A percentile compares a stretch with the other conserved stretches of the same genome.
phyloP scores from a whole-genome alignment of 2,329 filamentous ascomycete genomes.

The Herpotrichia juniperi region DNA sequence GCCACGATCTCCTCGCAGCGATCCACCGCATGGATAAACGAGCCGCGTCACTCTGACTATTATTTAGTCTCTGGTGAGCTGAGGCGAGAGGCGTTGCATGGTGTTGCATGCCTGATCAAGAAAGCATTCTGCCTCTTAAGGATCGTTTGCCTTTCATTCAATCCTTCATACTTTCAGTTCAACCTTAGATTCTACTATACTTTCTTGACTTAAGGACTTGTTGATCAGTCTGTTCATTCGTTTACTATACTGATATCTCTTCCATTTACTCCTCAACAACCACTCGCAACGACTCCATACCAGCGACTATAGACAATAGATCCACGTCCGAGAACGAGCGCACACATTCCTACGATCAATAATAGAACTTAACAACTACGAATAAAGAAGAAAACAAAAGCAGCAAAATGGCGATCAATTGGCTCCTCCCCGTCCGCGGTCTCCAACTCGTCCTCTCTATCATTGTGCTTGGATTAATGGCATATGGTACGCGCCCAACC shows the following conservation, averaged over 20 bases:
- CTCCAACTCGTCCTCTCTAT: conserved; percentile 72
- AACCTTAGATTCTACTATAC: background rate
- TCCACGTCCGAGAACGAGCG: too few relatives aligned
- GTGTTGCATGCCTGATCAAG: background rate
- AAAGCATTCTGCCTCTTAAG: background rate
- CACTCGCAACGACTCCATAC: too few relatives aligned
- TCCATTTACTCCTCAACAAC: conserved; percentile 2
- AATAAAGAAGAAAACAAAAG: background rate
- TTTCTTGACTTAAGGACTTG: conserved; percentile 12
- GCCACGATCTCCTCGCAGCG: too few relatives aligned
- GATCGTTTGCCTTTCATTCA: background rate
- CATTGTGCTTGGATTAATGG: conserved; percentile 76
- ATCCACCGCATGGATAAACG: conserved; percentile 8
- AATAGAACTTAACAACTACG: background rate
- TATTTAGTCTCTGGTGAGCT: conserved; percentile 3
- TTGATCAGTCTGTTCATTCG: conserved; percentile 14
- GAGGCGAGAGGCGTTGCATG: conserved; percentile 9
- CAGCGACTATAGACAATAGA: too few relatives aligned
- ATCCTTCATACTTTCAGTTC: background rate
- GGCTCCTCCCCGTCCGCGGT: conserved; percentile 68
- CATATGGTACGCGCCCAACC: conserved; percentile 63
- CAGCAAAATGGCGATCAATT: conserved; percentile 57
- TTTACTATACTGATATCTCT: background rate
- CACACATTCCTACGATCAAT: too few relatives aligned
- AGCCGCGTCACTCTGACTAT: background rate